Evolutionary conservation across 106 monocot species (phyloP).

Genomic region (Triglochin maritima): DNA sequence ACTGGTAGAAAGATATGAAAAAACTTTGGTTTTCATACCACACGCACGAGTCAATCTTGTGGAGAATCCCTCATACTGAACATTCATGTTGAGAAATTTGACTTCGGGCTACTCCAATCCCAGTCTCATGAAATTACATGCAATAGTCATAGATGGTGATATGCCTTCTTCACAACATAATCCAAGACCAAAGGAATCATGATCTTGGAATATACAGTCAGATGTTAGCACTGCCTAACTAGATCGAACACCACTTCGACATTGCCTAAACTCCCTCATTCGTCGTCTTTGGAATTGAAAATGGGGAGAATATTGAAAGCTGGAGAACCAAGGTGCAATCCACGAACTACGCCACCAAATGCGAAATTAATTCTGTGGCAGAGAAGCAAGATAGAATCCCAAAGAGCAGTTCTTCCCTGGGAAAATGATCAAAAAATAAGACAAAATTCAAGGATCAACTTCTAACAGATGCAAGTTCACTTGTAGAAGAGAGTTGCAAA

Average conservation of each 20-base stretch:
- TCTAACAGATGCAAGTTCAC: neutral
- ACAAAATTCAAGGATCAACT: neutral
- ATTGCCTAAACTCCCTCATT: constrained; percentile 14
- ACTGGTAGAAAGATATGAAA: no score
- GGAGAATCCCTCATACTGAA: no score
- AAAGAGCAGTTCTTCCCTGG: constrained; percentile 94
- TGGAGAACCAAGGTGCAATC: constrained; percentile 89
- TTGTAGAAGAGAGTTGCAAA: neutral
- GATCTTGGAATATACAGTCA: neutral
- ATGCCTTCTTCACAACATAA: no score
- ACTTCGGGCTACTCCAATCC: no score
- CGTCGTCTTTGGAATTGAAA: constrained; percentile 47
- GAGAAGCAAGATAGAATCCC: constrained; percentile 75
- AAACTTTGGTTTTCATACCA: no score
- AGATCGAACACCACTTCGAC: no score
- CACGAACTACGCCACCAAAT: constrained; percentile 70
- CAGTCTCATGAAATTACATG: no score
- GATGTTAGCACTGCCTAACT: constrained; percentile 1
- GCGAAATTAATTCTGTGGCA: constrained; percentile 64
- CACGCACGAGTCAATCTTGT: no score
- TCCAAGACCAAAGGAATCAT: no score
- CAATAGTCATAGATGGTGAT: no score
- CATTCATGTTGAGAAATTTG: no score
- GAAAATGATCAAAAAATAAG: constrained; percentile 7
- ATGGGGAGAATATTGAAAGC: constrained; percentile 69